phyloP scores from a whole-genome alignment of 441 rosid genomes.

The Bruguiera hainesii region DNA sequence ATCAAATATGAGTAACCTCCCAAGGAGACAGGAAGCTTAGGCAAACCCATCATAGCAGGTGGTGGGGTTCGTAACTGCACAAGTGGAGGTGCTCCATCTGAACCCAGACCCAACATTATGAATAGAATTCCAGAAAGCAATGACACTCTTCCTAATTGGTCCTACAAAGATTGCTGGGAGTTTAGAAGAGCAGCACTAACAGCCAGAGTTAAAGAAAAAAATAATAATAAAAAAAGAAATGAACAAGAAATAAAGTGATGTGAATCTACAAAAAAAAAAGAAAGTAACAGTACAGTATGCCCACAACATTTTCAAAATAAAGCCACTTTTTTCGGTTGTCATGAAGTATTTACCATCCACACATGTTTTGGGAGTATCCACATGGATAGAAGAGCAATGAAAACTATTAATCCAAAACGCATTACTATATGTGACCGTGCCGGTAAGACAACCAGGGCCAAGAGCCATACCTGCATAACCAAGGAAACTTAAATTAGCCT shows the following conservation, averaged over 20 bases:
- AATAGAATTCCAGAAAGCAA: conserved; percentile 79
- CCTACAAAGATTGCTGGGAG: conserved; percentile 37
- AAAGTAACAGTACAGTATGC: no score
- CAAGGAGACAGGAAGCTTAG: conserved; percentile 64
- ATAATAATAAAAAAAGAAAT: not conserved
- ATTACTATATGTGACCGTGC: conserved; percentile 69
- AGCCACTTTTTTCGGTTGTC: not conserved
- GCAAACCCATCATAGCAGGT: conserved; percentile 56
- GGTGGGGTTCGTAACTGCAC: conserved; percentile 84
- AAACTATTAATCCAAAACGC: conserved; percentile 74
- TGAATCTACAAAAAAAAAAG: no score
- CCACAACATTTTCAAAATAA: no score
- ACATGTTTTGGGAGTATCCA: conserved; percentile 62
- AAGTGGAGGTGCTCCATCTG: conserved; percentile 81
- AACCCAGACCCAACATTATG: conserved; percentile 68
- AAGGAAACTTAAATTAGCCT: conserved; percentile 1
- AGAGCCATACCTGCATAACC: conserved; percentile 75
- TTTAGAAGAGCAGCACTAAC: conserved; percentile 4
- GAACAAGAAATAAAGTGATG: not conserved
- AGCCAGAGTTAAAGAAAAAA: conserved; percentile 1
- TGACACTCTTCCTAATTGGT: conserved; percentile 90
- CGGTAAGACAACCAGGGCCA: conserved; percentile 81
- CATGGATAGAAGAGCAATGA: conserved; percentile 59
- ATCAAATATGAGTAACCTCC: conserved; percentile 74
- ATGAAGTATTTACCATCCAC: conserved; percentile 59